These are phyloP conservation scores for Rhizomucor pusillus DNA, from an alignment of 371 early-diverging fungal genomes.

Conservation along the genomic window DNA sequence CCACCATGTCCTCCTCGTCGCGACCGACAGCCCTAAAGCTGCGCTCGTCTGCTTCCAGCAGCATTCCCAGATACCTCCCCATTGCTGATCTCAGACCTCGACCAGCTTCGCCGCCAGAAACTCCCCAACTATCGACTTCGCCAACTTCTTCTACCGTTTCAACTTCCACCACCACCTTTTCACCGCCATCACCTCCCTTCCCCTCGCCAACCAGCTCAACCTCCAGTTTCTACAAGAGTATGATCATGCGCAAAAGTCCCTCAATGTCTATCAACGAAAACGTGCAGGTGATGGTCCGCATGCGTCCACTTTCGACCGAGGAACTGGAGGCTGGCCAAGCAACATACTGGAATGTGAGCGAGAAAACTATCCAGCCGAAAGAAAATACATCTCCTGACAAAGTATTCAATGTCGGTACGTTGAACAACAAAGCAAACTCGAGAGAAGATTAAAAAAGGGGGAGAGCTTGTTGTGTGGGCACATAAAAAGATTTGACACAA, in stretches of 20 bases:
- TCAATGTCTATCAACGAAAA: slow-evolving; percentile 22
- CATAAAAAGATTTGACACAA: no score
- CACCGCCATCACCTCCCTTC: slow-evolving; percentile 2
- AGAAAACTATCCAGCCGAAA: no score
- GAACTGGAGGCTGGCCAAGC: not conserved
- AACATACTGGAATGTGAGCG: no score
- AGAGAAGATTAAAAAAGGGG: no score
- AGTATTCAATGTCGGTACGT: no score
- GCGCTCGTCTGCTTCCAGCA: not conserved
- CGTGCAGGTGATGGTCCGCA: slow-evolving; percentile 41
- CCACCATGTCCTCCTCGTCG: no score
- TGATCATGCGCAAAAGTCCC: not conserved
- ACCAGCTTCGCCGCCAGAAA: slow-evolving; percentile 14
- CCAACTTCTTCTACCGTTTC: no score
- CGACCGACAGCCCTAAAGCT: not conserved
- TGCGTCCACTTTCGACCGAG: slow-evolving; percentile 28
- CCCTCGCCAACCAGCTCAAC: slow-evolving; percentile 8
- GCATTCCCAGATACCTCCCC: not conserved
- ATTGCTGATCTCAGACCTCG: not conserved
- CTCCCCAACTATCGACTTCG: slow-evolving; percentile 8
- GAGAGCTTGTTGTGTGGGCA: no score
- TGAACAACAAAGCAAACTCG: no score
- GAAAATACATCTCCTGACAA: no score
- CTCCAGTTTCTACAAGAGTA: not conserved
- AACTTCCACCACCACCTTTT: no score